Conservation (phyloP, 2,329 filamentous ascomycete species). For the Xylaria hypoxylon region DNA sequence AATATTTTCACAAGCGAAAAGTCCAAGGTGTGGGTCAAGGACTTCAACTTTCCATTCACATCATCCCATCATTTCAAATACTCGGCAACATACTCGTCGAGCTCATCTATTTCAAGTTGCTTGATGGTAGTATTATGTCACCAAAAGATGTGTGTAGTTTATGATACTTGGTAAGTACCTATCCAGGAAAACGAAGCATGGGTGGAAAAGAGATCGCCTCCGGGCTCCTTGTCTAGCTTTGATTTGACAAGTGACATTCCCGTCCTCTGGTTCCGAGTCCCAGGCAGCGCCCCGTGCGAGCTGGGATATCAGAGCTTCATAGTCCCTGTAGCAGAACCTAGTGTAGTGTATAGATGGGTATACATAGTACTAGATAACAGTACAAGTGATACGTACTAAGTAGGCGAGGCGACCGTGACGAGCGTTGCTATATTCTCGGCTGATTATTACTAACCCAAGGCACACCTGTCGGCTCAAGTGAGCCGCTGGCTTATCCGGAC, state of each 20-base stretch:
- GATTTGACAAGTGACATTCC: slow-evolving; percentile 46
- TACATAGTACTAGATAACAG: slow-evolving; percentile 30
- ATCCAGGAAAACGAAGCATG: slow-evolving; percentile 23
- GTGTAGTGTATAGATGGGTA: slow-evolving; percentile 7
- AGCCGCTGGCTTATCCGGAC: no score
- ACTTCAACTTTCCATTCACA: slow-evolving; percentile 14
- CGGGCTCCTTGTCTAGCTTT: slow-evolving; percentile 42
- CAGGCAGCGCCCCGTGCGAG: slow-evolving; percentile 36
- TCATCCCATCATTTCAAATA: slow-evolving; percentile 28
- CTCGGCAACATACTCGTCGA: slow-evolving; percentile 7
- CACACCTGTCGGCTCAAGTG: not conserved
- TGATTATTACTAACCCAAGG: slow-evolving; percentile 15
- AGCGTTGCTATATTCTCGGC: slow-evolving; percentile 25
- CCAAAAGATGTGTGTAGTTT: slow-evolving; percentile 14
- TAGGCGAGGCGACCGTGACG: slow-evolving; percentile 33
- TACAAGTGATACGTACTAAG: slow-evolving; percentile 46
- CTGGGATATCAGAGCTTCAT: slow-evolving; percentile 36
- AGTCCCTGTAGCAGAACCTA: slow-evolving; percentile 21
- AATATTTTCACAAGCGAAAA: slow-evolving; percentile 21
- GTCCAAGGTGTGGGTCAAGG: slow-evolving; percentile 23
- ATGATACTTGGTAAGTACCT: not conserved
- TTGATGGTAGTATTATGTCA: slow-evolving; percentile 8
- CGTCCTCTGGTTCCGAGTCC: slow-evolving; percentile 48
- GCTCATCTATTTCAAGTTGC: slow-evolving; percentile 10
- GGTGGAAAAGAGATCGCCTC: slow-evolving; percentile 36